Evolutionary conservation across 2,329 filamentous ascomycete species (phyloP).

Genomic region (Alternaria arborescens): DNA sequence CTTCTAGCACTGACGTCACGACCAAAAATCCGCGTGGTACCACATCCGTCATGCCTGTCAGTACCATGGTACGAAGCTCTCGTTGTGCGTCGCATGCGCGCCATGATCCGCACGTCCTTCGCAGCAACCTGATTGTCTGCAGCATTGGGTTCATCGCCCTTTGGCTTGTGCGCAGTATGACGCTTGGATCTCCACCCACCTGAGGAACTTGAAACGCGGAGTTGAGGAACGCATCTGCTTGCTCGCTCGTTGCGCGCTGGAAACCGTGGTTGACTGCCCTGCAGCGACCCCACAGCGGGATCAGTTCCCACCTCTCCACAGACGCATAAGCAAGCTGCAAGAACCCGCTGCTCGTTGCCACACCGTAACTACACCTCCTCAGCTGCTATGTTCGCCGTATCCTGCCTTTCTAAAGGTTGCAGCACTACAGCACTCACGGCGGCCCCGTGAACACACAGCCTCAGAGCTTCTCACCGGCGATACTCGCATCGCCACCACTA

Average conservation of each 20-base stretch:
- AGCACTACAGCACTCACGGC: not conserved
- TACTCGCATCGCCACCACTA: not conserved
- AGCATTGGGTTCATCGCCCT: not conserved
- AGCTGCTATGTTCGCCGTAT: not conserved
- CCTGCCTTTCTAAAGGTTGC: not conserved
- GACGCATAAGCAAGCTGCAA: slow-evolving; percentile 8
- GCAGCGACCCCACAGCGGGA: slow-evolving; percentile 3
- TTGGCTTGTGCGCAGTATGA: not conserved
- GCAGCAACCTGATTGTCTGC: not conserved
- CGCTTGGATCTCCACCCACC: not conserved
- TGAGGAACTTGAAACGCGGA: slow-evolving; percentile 1
- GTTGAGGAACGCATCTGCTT: not conserved
- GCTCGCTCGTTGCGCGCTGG: slow-evolving; percentile 1
- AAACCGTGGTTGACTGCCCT: slow-evolving; percentile 2
- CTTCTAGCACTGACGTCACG: slow-evolving; percentile 7
- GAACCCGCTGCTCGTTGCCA: slow-evolving; percentile 13
- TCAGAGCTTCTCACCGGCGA: not conserved
- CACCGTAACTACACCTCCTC: slow-evolving; percentile 7
- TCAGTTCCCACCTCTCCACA: slow-evolving; percentile 1
- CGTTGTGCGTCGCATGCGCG: slow-evolving; percentile 15
- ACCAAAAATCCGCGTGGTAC: slow-evolving; percentile 19
- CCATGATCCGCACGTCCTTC: not conserved
- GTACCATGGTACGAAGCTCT: slow-evolving; percentile 21
- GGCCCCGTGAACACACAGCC: not conserved
- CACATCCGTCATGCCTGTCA: slow-evolving; percentile 14